phyloP scores from a whole-genome alignment of 352 stramenopile genomes.

The Phytophthora palmivora region DNA sequence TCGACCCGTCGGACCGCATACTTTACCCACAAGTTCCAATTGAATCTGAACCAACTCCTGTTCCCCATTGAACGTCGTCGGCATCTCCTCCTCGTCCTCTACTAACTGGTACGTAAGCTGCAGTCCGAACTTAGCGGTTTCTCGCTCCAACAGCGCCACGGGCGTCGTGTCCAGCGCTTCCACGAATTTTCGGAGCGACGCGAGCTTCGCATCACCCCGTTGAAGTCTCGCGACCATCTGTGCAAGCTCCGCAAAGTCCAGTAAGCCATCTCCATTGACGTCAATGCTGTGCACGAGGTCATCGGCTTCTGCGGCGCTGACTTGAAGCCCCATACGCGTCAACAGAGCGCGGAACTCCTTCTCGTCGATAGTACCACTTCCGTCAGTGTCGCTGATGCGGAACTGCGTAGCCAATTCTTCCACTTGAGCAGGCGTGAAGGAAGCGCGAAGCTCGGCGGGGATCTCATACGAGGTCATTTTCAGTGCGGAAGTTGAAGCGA shows the following conservation, averaged over 20 bases:
- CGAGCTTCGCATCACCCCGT: constrained; percentile 55
- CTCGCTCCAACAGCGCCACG: constrained; percentile 64
- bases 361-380: constrained; percentile 69
- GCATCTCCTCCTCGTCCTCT: constrained; percentile 49
- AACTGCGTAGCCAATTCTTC: constrained; percentile 77
- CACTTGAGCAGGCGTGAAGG: constrained; percentile 53
- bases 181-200: constrained; percentile 52
- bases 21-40: constrained; percentile 60
- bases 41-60: constrained; percentile 47
- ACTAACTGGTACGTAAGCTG: constrained; percentile 57
- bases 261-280: constrained; percentile 59
- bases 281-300: constrained; percentile 66
- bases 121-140: constrained; percentile 67
- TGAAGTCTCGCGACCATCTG: constrained; percentile 64
- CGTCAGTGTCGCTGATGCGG: constrained; percentile 57
- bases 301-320: constrained; percentile 55
- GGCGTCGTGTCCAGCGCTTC: constrained; percentile 68
- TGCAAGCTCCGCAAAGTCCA: constrained; percentile 71
- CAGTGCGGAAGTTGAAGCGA: too few relatives aligned
- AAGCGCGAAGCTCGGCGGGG: constrained; percentile 41
- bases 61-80: background rate
- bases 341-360: constrained; percentile 70
- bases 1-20: constrained; percentile 44
- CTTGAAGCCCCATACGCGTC: constrained; percentile 49
- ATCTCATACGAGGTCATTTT: constrained; percentile 38